Conservation (phyloP, 1,284 basidiomycete genomes). For the Puccinia coronata region DNA sequence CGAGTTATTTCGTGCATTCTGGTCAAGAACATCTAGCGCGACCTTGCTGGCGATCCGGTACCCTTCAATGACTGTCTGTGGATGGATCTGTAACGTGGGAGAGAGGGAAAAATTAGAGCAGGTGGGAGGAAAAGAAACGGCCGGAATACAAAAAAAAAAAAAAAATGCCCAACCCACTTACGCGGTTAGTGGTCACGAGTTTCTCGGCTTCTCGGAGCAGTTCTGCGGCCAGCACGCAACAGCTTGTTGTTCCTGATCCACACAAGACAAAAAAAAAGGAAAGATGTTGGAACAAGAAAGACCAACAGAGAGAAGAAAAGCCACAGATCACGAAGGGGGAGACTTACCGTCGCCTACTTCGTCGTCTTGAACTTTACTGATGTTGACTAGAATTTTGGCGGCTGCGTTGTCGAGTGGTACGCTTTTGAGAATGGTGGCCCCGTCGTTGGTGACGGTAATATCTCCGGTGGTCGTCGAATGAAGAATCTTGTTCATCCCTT, state of each 20-base stretch:
- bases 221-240: conserved; percentile 86
- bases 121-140: neutral
- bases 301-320: neutral
- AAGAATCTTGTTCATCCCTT: conserved; percentile 82
- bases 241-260: conserved; percentile 43
- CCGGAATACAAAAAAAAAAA: too few species aligned
- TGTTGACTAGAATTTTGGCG: conserved; percentile 98
- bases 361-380: conserved; percentile 99
- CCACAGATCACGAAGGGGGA: neutral
- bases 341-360: conserved; percentile 86
- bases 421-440: conserved; percentile 94
- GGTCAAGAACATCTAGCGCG: conserved; percentile 80
- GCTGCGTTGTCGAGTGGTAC: conserved; percentile 98
- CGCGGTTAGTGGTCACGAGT: conserved; percentile 67
- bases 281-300: neutral
- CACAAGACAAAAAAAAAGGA: neutral
- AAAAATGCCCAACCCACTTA: conserved; percentile 19
- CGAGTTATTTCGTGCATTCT: conserved; percentile 79
- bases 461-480: conserved; percentile 88
- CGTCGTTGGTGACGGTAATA: conserved; percentile 97
- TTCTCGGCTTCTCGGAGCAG: conserved; percentile 93
- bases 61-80: conserved; percentile 99
- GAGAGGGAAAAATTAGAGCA: neutral
- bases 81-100: conserved; percentile 78
- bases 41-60: conserved; percentile 88